Percentiles rank a stretch among this genome's conserved stretches.
Conservation (phyloP, 257 asterid genomes). For the Solanum piurae region DNA sequence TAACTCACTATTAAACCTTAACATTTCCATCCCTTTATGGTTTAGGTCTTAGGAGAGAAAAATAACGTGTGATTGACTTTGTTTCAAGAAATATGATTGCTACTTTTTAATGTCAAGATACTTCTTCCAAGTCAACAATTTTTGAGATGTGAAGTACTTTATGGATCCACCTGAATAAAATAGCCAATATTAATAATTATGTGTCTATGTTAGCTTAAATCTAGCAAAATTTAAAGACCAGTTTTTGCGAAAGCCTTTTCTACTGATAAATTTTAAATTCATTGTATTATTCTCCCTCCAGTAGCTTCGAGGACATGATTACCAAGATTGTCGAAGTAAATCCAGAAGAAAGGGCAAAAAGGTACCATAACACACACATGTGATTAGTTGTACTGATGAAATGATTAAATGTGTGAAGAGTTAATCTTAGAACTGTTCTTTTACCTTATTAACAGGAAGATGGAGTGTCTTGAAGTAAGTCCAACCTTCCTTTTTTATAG, state of each 20-base stretch:
- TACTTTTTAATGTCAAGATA: background rate
- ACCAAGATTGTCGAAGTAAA: conserved; percentile 1
- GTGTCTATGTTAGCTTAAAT: background rate
- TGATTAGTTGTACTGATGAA: background rate
- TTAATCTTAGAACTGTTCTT: background rate
- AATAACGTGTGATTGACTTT: background rate
- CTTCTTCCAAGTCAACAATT: background rate
- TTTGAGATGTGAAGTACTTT: background rate
- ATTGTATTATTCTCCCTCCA: background rate
- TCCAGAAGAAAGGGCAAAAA: conserved; percentile 8
- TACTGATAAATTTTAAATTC: background rate
- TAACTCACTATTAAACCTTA: background rate
- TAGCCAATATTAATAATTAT: background rate
- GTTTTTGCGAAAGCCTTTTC: background rate
- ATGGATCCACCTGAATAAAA: background rate
- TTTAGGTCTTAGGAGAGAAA: background rate
- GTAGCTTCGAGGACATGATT: background rate
- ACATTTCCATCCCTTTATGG: background rate
- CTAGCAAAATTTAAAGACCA: background rate
- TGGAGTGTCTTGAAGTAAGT: conserved; percentile 3
- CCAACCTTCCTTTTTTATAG: background rate
- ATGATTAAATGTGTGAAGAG: background rate
- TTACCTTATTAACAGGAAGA: conserved; percentile 1
- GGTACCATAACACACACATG: background rate
- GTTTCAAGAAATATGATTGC: background rate